Base-by-base conservation (phyloP, 208 protist genomes). In the Acanthamoeba polyphaga region DNA sequence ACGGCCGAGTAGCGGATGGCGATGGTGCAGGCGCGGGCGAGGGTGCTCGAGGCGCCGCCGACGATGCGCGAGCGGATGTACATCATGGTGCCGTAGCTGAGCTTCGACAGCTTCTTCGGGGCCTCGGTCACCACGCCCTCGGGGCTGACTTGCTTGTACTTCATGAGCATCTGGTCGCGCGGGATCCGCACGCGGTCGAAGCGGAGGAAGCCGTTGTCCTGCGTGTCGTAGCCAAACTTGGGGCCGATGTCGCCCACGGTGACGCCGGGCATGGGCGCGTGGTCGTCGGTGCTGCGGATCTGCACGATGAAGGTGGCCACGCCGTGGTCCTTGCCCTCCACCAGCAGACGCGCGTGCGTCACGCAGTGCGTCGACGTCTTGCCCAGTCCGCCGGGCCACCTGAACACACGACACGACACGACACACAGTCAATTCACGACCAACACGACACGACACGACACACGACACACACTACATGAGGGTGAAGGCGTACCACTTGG, bases 151-250 rank as follows among this genome's bases (percentile, higher is more conserved):
- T 96, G 32, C 60, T 62, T 38, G 43, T 95, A 96, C 27, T 89
- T 93, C 29, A 76, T 93, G 15, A 97, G 85, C 32, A 97, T 92
- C 24, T 96, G 51, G 13, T 70, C 62, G n/a, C 96, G 85, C 27
- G 96, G 96, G 7, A 97, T 96, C 24, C 94, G 55, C 9, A 97
- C 96, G 13, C 95, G 22, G 53, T 96, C 64, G 55, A 97, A 97
- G 19, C 38, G 53, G 4, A 97, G 24, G 38, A 92, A 97, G 64
- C 97, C 97, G 82, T 97, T 98, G 87, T 98, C 97, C 70, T 95
- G 85, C 55, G 68, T 74, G 66, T 97, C 24, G n/a, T 9, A 58
- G 3, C 96, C 96, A 1, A 97, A 22, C 85, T 98, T 98, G 43
- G 85, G 93, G 7, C 97, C 97, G 74, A 90, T 96, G 87, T 98